Evolutionary conservation across 352 stramenopile species (phyloP), one percentile per base, ranked within the genome.

Genomic region (Halophytophthora batemanensis): DNA sequence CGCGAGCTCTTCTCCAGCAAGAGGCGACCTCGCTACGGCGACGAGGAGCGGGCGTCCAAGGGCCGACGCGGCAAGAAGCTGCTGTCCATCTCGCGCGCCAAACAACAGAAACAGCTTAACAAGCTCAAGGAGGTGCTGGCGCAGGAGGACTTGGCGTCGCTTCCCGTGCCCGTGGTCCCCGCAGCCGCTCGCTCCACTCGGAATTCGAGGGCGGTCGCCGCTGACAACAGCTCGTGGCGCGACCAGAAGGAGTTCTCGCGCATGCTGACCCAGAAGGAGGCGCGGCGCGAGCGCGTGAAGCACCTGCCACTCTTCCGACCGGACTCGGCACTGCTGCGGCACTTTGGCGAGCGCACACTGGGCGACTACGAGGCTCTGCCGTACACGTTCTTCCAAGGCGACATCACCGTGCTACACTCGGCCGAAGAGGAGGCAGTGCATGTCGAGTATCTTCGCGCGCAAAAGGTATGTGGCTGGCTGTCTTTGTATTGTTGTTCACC

Each of bases 241-340:
- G 36, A 54, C 2, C 52, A 63, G 34, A 59, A 64, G 40, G 71
- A 87, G n/a, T 80, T 83, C 33, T 55, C 69, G 57, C 68, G 64
- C 41, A 84, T 82, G 72, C 50, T 73, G 40, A 63, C 57, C n/a
- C 69, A 61, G 43, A 88, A 88, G 39, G 57, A 69, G 8, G 74
- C 56, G 33, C 75, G 68, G 38, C 59, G 78, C 40, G 66, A 77
- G 15, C 71, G 74, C 2, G 68, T 75, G 17, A 81, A 82, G 60
- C 68, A 88, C 47, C 52, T 87, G 55, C 78, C 81, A 33, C 72
- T 92, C n/a, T 90, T 92, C 52, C 69, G 69, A 4, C 51, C 73
- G 13, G 68, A 69, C 28, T 92, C 81, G 38, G 8, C 71, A 29
- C 55, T 92, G 29, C 69, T 73, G 47, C 57, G 56, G 2, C 66